Evolutionary conservation across 768 basidiomycete genomes (phyloP), one percentile per base, ranked within the genome.

Genomic region (Pulveroboletus sp.): DNA sequence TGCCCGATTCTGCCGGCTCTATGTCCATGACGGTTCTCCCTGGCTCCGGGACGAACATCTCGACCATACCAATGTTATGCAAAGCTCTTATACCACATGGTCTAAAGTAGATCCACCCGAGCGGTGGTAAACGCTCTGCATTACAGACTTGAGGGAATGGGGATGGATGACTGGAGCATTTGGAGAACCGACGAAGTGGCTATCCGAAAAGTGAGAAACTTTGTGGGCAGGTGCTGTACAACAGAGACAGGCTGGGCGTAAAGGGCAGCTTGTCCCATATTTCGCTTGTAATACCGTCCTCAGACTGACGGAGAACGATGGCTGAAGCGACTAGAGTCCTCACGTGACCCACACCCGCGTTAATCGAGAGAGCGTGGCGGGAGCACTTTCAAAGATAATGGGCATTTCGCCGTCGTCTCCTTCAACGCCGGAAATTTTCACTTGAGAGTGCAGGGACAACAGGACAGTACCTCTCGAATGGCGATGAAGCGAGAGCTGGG

Each of bases 151-250:
- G 71, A 73, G 9, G 79, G 77, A 0, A 82, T 90, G 80, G 82
- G 81, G 0, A 89, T 90, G 85, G 85, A 72, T 1, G 85, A 83
- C 51, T 89, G 88, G 88, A 69, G 70, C 0, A 62, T 87, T 2
- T 92, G 87, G 88, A 70, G 71, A 37, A 85, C 88, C 3, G 73
- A 74, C 28, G 74, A 75, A 55, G 70, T 74, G 12, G 71, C 68
- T 33, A 71, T 91, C 15, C 66, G 73, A 35, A 69, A 70, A 50
- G 80, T 85, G 39, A 76, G 79, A 60, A 60, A 70, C 33, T 69
- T 77, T 17, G 72, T 73, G 4, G 80, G 84, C 40, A 30, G 8
- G 9, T 11, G 50, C 2, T 49, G 42, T 41, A 5, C 35, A 33
- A 46, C 17, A 30, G 44, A n/a, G 17, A 35, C 8, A 30, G 15